phyloP scores from a whole-genome alignment of 2,329 filamentous ascomycete genomes.

The Hymenoscyphus linearis region DNA sequence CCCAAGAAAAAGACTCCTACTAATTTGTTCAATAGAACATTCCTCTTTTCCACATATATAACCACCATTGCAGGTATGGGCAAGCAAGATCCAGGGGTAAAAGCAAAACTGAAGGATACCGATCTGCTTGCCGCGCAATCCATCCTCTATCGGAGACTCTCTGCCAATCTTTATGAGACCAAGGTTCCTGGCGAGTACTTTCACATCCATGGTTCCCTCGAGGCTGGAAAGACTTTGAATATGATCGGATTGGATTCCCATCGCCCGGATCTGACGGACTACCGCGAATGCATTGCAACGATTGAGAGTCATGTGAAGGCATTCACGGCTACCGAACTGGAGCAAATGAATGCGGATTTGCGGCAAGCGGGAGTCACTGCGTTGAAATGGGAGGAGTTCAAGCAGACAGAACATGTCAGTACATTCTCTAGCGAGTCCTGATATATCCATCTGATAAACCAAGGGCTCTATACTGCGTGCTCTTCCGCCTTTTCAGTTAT shows the following conservation, averaged over 20 bases:
- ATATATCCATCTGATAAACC: not conserved
- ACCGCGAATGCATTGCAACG: constrained; percentile 50
- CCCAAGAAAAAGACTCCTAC: not conserved
- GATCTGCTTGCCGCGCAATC: constrained; percentile 68
- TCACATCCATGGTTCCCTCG: constrained; percentile 70
- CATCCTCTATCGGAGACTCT: constrained; percentile 64
- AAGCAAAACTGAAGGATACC: constrained; percentile 52
- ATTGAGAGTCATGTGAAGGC: constrained; percentile 55
- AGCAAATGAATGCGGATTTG: constrained; percentile 49
- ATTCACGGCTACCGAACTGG: constrained; percentile 51
- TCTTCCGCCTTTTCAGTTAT: constrained; percentile 43
- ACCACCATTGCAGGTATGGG: constrained; percentile 49
- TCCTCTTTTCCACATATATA: constrained; percentile 54
- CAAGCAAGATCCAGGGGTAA: constrained; percentile 43
- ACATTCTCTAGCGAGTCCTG: not conserved
- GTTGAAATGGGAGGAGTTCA: constrained; percentile 55
- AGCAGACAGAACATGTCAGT: constrained; percentile 48
- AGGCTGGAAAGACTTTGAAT: constrained; percentile 61
- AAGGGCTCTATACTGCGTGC: constrained; percentile 37
- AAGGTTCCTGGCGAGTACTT: constrained; percentile 63
- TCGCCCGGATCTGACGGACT: constrained; percentile 55
- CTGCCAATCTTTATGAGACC: constrained; percentile 67
- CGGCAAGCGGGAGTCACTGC: constrained; percentile 56
- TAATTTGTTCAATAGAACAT: constrained; percentile 31
- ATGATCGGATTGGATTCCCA: constrained; percentile 65